Conservation (phyloP, 768 basidiomycete genomes). For the Neoboletus subvelutipes region DNA sequence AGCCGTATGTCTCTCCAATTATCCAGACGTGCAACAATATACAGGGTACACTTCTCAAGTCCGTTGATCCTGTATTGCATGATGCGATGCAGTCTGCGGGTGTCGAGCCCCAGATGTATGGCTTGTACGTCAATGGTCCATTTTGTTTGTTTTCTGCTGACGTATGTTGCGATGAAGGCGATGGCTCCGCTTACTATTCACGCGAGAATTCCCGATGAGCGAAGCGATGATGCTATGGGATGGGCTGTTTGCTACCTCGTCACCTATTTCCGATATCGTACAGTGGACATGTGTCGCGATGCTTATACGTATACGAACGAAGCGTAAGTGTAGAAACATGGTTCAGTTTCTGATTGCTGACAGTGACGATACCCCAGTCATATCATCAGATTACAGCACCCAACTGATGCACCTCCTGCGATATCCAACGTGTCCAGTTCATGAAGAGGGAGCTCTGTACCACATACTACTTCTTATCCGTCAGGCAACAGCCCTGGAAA, state of each 20-base stretch:
- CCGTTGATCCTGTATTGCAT: constrained; percentile 79
- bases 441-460: constrained; percentile 43
- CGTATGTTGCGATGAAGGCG: constrained; percentile 50
- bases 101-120: constrained; percentile 96
- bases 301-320: constrained; percentile 90
- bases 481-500: constrained; percentile 79
- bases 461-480: constrained; percentile 71
- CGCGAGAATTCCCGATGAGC: constrained; percentile 81
- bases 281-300: constrained; percentile 92
- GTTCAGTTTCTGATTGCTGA: constrained; percentile 8
- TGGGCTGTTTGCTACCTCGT: constrained; percentile 80
- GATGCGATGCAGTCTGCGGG: constrained; percentile 72
- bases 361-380: constrained; percentile 49
- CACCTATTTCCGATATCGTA: constrained; percentile 72
- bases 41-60: constrained; percentile 69
- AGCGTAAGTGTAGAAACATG: constrained; percentile 52
- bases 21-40: constrained; percentile 79
- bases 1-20: constrained; percentile 80
- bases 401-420: constrained; percentile 84
- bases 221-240: constrained; percentile 94
- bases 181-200: constrained; percentile 92
- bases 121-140: constrained; percentile 62
- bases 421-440: constrained; percentile 58
- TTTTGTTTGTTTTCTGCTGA: constrained; percentile 14
- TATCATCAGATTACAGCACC: constrained; percentile 81